Conservation (phyloP, 2,329 filamentous ascomycete species). For the Chrysosphaeria jannelii region DNA sequence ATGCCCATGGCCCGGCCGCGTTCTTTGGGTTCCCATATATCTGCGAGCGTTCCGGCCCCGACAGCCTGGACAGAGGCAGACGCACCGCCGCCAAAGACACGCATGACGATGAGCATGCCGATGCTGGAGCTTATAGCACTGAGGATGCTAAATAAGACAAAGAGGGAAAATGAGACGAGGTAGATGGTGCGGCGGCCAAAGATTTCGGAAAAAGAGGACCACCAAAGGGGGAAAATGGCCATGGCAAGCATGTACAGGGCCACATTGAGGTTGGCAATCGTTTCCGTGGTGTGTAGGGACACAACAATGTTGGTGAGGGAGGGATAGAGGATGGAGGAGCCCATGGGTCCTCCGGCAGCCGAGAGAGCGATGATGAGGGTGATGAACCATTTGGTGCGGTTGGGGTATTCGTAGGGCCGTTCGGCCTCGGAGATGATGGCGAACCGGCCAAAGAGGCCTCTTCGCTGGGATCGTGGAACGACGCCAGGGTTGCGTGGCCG, state of each 20-base stretch:
- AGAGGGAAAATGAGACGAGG: slow-evolving; percentile 40
- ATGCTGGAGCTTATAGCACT: slow-evolving; percentile 40
- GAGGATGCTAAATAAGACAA: slow-evolving; percentile 38
- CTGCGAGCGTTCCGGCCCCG: slow-evolving; percentile 55
- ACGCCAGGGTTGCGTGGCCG: slow-evolving; percentile 9
- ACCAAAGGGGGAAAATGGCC: slow-evolving; percentile 68
- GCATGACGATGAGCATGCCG: slow-evolving; percentile 45
- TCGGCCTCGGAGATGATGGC: slow-evolving; percentile 45
- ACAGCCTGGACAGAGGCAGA: slow-evolving; percentile 59
- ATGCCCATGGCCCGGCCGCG: slow-evolving; percentile 53
- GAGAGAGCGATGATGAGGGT: slow-evolving; percentile 51
- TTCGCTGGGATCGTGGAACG: slow-evolving; percentile 18
- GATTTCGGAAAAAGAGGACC: slow-evolving; percentile 52
- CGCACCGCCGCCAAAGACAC: slow-evolving; percentile 43
- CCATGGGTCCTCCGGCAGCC: slow-evolving; percentile 51
- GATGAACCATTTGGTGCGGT: slow-evolving; percentile 56
- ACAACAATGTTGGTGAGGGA: slow-evolving; percentile 31
- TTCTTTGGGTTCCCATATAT: slow-evolving; percentile 46
- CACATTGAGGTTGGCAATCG: slow-evolving; percentile 44
- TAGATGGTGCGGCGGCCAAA: slow-evolving; percentile 53
- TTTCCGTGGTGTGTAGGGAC: slow-evolving; percentile 29
- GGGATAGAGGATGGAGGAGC: slow-evolving; percentile 58
- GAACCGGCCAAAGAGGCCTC: slow-evolving; percentile 43
- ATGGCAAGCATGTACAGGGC: slow-evolving; percentile 60
- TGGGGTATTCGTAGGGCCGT: slow-evolving; percentile 40